A percentile compares a stretch with the other conserved stretches of the same genome.
phyloP scores from a whole-genome alignment of 1,284 basidiomycete species.

The Termitomyces sp. region DNA sequence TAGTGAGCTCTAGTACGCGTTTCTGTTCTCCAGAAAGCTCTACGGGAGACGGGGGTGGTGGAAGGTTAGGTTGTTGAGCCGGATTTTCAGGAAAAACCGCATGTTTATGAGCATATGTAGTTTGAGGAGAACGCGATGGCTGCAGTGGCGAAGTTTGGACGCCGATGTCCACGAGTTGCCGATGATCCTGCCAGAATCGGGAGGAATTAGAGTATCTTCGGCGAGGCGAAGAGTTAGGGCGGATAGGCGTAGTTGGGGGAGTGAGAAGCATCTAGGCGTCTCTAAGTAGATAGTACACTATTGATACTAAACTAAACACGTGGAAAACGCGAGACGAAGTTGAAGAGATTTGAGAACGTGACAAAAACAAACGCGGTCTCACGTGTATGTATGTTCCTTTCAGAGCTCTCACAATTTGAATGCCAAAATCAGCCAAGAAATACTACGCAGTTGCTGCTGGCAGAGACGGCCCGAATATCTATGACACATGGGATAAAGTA shows the following conservation, averaged over 20 bases:
- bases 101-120: neutral
- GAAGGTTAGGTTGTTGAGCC: neutral
- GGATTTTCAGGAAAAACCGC: neutral
- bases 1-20: slow-evolving; percentile 25
- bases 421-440: slow-evolving; percentile 35
- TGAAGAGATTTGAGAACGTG: no score
- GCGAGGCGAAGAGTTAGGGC: neutral
- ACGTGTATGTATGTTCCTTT: no score
- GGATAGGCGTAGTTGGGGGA: neutral
- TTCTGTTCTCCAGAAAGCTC: slow-evolving; percentile 29
- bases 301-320: no score
- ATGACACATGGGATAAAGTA: slow-evolving; percentile 53
- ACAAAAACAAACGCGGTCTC: neutral
- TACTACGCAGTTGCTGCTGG: slow-evolving; percentile 57
- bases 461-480: slow-evolving; percentile 48
- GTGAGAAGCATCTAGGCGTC: neutral
- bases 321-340: no score
- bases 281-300: no score
- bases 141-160: slow-evolving; percentile 9
- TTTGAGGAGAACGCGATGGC: neutral
- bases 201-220: slow-evolving; percentile 12
- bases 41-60: neutral
- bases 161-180: slow-evolving; percentile 11
- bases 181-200: slow-evolving; percentile 13
- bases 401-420: neutral